Evolutionary conservation across 164 flowering plant genomes (phyloP).

Genomic region (Magnolia officinalis): DNA sequence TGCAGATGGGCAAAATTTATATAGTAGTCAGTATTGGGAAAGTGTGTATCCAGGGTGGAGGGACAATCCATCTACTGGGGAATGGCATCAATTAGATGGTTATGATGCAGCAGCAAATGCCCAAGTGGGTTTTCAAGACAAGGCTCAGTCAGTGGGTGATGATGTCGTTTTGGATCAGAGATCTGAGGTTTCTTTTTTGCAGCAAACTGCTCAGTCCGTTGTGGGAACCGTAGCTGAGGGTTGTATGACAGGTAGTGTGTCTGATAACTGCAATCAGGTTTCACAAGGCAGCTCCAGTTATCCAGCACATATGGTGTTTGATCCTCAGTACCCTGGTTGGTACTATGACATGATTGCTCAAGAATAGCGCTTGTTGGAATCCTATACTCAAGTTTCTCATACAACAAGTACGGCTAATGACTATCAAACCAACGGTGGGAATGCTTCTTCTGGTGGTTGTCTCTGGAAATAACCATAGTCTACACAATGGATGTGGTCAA

Average conservation of each 20-base stretch:
- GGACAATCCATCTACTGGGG: conserved; percentile 63
- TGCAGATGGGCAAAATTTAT: conserved; percentile 28
- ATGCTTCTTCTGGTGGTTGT: conserved; percentile 18
- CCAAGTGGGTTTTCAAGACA: conserved; percentile 26
- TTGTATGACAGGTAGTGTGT: conserved; percentile 34
- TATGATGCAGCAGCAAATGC: conserved; percentile 25
- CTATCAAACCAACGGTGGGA: conserved; percentile 43
- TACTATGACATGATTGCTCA: conserved; percentile 70
- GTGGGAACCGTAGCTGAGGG: conserved; percentile 41
- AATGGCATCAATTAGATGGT: conserved; percentile 78
- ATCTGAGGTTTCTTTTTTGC: conserved; percentile 58
- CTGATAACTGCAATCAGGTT: conserved; percentile 42
- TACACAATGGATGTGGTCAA: conserved; percentile 18
- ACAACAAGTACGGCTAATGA: conserved; percentile 27
- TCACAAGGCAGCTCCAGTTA: conserved; percentile 51
- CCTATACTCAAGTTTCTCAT: conserved; percentile 37
- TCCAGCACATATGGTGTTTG: conserved; percentile 89
- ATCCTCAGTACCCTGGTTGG: conserved; percentile 95
- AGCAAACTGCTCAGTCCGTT: conserved; percentile 56
- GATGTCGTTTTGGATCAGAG: conserved; percentile 32
- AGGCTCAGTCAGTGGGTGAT: conserved; percentile 14
- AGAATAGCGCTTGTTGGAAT: conserved; percentile 68
- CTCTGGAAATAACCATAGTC: neutral
- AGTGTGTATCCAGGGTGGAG: conserved; percentile 89
- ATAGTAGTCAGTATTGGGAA: conserved; percentile 66